A percentile compares a stretch with the other conserved stretches of the same genome.
phyloP scores from a whole-genome alignment of 768 basidiomycete species.

The Leucocoprinus sp. region DNA sequence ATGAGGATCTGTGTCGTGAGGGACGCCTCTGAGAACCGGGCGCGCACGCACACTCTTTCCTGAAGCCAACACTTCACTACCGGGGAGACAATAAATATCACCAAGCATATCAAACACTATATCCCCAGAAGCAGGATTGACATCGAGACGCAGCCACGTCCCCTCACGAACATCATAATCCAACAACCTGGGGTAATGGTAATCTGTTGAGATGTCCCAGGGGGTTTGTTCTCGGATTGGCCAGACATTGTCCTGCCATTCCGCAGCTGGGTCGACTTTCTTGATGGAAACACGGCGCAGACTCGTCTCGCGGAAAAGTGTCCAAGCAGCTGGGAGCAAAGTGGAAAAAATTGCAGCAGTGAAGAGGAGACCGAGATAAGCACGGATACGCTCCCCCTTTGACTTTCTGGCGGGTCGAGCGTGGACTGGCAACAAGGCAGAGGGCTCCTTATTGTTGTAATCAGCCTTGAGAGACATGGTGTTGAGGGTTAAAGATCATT shows the following conservation, averaged over 20 bases:
- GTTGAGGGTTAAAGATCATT: neutral
- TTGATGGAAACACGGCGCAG: constrained; percentile 14
- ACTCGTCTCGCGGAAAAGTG: constrained; percentile 18
- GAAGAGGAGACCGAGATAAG: constrained; percentile 22
- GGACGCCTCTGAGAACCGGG: constrained; percentile 56
- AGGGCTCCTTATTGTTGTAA: neutral
- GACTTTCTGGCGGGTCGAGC: neutral
- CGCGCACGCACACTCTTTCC: constrained; percentile 33
- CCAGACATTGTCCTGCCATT: constrained; percentile 48
- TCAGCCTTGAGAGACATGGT: constrained; percentile 7
- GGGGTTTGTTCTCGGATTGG: constrained; percentile 50
- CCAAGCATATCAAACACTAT: constrained; percentile 71
- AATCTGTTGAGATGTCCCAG: constrained; percentile 77
- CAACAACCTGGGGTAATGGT: constrained; percentile 54
- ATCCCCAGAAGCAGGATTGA: constrained; percentile 61
- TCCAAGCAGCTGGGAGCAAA: constrained; percentile 28
- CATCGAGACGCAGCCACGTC: constrained; percentile 70
- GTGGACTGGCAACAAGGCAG: constrained; percentile 1
- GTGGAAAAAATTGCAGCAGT: constrained; percentile 25
- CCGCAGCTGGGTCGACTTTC: constrained; percentile 24
- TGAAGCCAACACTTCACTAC: constrained; percentile 19
- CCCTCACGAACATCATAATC: constrained; percentile 66
- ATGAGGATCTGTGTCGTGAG: constrained; percentile 64
- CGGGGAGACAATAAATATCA: constrained; percentile 65
- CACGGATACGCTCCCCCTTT: neutral